Percentiles rank a stretch among this genome's conserved stretches.
phyloP scores from a whole-genome alignment of 495 filamentous ascomycete genomes.

The Penicillium lagena region DNA sequence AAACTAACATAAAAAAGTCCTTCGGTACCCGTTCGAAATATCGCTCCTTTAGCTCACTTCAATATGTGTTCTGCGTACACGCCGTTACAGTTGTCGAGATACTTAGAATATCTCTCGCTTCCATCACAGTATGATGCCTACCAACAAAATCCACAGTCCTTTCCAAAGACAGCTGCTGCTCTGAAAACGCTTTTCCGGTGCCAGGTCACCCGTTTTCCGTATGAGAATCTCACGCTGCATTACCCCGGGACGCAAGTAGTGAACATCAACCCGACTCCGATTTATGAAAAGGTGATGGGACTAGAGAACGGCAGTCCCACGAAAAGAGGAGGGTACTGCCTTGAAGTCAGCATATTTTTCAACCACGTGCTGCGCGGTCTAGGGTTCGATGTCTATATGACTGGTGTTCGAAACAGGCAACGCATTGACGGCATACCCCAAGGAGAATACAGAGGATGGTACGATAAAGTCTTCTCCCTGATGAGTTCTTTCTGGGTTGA shows the following conservation, averaged over 20 bases:
- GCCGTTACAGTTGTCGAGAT: constrained; percentile 12
- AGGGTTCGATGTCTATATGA: constrained; percentile 51
- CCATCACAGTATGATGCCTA: constrained; percentile 13
- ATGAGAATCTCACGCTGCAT: constrained; percentile 59
- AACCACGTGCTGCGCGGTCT: constrained; percentile 54
- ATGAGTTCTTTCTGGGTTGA: too few relatives aligned
- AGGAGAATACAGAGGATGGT: constrained; percentile 39
- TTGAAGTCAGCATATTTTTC: constrained; percentile 69
- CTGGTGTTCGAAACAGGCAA: constrained; percentile 36
- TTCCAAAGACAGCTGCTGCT: constrained; percentile 18
- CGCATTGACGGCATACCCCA: constrained; percentile 21
- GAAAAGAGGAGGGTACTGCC: constrained; percentile 70
- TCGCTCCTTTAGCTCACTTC: too few relatives aligned
- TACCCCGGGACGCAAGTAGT: constrained; percentile 47
- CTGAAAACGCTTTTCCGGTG: constrained; percentile 22
- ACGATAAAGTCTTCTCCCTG: background rate
- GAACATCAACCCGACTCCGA: constrained; percentile 46
- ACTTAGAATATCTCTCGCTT: constrained; percentile 15
- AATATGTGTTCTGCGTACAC: constrained; percentile 9
- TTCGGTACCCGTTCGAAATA: too few relatives aligned
- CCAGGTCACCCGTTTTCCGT: constrained; percentile 58
- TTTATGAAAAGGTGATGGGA: constrained; percentile 61
- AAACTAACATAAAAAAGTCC: too few relatives aligned
- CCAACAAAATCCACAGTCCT: constrained; percentile 8
- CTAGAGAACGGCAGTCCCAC: constrained; percentile 13